Evolutionary conservation across 2,329 filamentous ascomycete species (phyloP), one percentile per base, ranked within the genome.

Genomic region (Verticillium albo-atrum): DNA sequence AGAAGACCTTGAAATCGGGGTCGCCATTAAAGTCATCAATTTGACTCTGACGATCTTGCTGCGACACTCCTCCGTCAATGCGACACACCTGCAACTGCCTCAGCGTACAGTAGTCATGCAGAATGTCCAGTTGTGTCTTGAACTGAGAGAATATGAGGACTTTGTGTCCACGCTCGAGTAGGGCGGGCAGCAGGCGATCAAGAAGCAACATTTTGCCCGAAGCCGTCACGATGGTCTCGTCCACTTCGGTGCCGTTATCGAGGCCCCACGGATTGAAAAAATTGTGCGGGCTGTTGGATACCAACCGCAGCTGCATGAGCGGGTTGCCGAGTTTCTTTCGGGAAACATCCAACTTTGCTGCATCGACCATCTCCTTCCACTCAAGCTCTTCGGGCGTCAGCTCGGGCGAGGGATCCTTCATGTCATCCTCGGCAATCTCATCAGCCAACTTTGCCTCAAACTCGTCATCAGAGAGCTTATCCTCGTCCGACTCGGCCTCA

Each of bases 141-240:
- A 99, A 99, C 70, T 99, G 95, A 0, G 91, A 96, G 74, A 99
- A 99, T 56, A 99, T 92, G 53, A 99, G 84, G 28, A 98, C 89
- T 70, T 98, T 98, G 77, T 97, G 93, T 3, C 85, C 89, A 1
- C 85, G 82, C 0, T 78, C 65, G 60, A 99, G 89, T 0, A 99
- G 81, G 2, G 82, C 81, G 0, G 90, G 90, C 0, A 99, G 82
- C 0, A 99, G 82, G 0, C 92, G 87, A 71, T 99, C 95, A 0
- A 99, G 84, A 1, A 99, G 83, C 2, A 97, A 84, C 92, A 99
- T 97, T 72, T 99, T 99, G 15, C 95, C 95, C 0, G 92, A 97
- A 0, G 91, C 86, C 0, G 89, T 94, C 34, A 99, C 85, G 6
- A 99, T 84, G 1, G 84, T 89, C 69, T 96, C 90, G 67, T 98